These are phyloP conservation scores for Ceriops decandra DNA, from an alignment of 345 rosid species.

Conservation along the genomic window DNA sequence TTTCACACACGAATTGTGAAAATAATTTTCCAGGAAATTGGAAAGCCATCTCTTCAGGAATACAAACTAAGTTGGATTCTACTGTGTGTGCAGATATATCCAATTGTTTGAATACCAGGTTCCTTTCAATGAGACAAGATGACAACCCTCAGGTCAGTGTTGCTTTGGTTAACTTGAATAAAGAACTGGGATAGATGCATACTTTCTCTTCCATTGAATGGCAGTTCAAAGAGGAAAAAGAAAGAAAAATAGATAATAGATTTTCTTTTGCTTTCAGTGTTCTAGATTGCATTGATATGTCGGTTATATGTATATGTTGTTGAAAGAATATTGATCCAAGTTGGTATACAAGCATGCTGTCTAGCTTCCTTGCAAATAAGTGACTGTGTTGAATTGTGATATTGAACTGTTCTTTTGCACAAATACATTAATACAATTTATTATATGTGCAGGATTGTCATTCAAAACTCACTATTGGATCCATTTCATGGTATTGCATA, in stretches of 20 bases:
- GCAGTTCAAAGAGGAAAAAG: background rate
- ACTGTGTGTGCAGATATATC: conserved; percentile 7
- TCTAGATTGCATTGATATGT: background rate
- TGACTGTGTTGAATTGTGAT: background rate
- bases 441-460: conserved; percentile 46
- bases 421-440: conserved; percentile 18
- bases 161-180: conserved; percentile 10
- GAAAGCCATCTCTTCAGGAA: conserved; percentile 34
- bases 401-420: conserved; percentile 3
- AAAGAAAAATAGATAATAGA: background rate
- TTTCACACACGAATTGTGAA: conserved; percentile 1
- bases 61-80: conserved; percentile 18
- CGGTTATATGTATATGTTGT: background rate
- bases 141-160: conserved; percentile 39
- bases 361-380: background rate
- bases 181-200: conserved; percentile 3
- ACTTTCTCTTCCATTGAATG: background rate
- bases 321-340: background rate
- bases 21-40: conserved; percentile 33
- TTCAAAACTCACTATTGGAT: conserved; percentile 35
- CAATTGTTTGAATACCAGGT: conserved; percentile 19
- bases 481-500: conserved; percentile 41
- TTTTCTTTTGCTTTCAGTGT: background rate
- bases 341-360: background rate
- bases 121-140: conserved; percentile 21